phyloP scores from a whole-genome alignment of 495 filamentous ascomycete genomes.

The Aspergillus nidulans region DNA sequence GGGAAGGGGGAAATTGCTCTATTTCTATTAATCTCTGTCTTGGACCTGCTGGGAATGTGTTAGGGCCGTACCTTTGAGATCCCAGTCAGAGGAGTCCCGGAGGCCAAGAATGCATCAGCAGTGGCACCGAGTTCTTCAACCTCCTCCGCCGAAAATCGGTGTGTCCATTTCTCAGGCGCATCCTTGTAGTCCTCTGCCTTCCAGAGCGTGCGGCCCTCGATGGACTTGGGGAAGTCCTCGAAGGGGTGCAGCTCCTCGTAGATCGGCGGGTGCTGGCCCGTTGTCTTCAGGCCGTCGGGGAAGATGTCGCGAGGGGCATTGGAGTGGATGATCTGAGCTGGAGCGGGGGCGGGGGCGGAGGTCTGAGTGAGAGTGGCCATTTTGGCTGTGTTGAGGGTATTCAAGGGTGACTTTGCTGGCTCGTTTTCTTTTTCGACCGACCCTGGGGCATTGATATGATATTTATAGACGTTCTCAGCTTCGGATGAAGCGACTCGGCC shows the following conservation, averaged over 20 bases:
- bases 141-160: constrained; percentile 62
- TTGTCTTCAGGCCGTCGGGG: constrained; percentile 61
- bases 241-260: constrained; percentile 65
- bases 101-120: constrained; percentile 63
- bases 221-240: constrained; percentile 65
- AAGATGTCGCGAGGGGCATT: constrained; percentile 38
- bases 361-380: constrained; percentile 39
- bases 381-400: background rate
- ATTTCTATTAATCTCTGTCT: background rate
- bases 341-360: constrained; percentile 7
- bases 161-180: constrained; percentile 72
- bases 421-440: background rate
- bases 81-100: constrained; percentile 61
- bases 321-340: background rate
- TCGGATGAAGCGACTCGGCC: constrained; percentile 1
- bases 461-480: constrained; percentile 7
- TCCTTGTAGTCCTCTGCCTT: constrained; percentile 63
- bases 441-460: background rate
- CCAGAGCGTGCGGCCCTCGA: constrained; percentile 77
- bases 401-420: background rate
- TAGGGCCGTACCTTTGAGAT: constrained; percentile 55
- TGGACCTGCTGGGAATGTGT: background rate
- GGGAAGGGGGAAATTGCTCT: constrained; percentile 57
- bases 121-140: constrained; percentile 62
- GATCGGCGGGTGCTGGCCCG: constrained; percentile 74